These are phyloP conservation scores for Neurospora sp. DNA, from an alignment of 495 filamentous ascomycete species.

Conservation along the genomic window DNA sequence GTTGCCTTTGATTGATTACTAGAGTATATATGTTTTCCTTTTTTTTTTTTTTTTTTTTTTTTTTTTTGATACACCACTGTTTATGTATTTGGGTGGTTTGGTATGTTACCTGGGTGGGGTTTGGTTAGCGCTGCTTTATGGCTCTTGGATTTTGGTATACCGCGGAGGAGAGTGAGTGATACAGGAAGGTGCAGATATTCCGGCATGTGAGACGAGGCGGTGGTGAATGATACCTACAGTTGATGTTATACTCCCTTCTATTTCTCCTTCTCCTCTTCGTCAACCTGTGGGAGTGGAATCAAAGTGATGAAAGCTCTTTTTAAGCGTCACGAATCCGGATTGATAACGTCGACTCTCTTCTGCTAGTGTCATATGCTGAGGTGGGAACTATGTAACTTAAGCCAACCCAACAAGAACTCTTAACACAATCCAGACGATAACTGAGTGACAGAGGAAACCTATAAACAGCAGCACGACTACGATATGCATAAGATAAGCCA, in stretches of 20 bases:
- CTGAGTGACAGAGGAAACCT: background rate
- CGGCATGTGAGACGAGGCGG: no score
- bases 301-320: background rate
- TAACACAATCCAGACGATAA: background rate
- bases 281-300: background rate
- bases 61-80: no score
- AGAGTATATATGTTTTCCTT: background rate
- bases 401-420: background rate
- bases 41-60: background rate
- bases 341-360: no score
- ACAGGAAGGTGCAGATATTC: no score
- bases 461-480: background rate
- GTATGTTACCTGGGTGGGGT: no score
- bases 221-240: background rate
- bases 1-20: constrained; percentile 67
- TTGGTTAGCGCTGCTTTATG: background rate
- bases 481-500: background rate
- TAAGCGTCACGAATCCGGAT: background rate
- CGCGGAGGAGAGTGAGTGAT: background rate
- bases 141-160: background rate
- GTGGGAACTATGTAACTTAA: background rate
- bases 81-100: no score
- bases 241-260: background rate
- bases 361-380: no score
- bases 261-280: background rate